A percentile compares a stretch with the other conserved stretches of the same genome.
Conservation (phyloP, 2,329 filamentous ascomycete species). For the Fusarium oligoseptatum region DNA sequence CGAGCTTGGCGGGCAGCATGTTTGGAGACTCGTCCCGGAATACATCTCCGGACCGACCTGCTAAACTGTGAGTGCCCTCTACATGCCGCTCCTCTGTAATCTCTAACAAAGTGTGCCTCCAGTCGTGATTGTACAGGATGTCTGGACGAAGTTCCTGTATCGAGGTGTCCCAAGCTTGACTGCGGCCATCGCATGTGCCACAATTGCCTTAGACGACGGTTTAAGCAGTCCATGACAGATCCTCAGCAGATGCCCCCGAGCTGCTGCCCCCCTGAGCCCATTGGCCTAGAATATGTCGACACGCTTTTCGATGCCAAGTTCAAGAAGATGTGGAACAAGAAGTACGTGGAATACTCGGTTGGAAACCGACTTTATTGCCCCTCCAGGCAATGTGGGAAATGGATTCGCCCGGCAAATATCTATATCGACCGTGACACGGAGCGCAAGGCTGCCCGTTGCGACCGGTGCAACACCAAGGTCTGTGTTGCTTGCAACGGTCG, state of each 20-base stretch:
- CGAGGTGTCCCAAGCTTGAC: conserved; percentile 76
- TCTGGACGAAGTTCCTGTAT: conserved; percentile 73
- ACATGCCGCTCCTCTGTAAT: background rate
- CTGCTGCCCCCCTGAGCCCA: conserved; percentile 81
- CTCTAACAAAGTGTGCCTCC: conserved; percentile 29
- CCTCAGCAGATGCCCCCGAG: conserved; percentile 86
- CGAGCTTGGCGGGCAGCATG: conserved; percentile 46
- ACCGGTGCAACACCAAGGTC: conserved; percentile 78
- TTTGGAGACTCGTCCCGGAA: conserved; percentile 46
- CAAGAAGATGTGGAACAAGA: conserved; percentile 84
- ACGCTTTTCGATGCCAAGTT: conserved; percentile 79
- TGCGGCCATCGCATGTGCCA: conserved; percentile 89
- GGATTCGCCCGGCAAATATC: conserved; percentile 81
- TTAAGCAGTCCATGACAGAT: conserved; percentile 81
- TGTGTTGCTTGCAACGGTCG: conserved; percentile 80
- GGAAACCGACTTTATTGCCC: conserved; percentile 85
- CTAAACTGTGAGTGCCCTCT: conserved; percentile 41
- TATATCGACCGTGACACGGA: conserved; percentile 67
- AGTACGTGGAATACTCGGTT: conserved; percentile 81
- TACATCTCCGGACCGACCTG: conserved; percentile 45
- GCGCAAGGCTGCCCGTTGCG: conserved; percentile 77
- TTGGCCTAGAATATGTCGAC: conserved; percentile 82
- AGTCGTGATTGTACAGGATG: conserved; percentile 82
- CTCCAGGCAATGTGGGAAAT: conserved; percentile 77
- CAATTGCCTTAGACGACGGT: conserved; percentile 79